Evolutionary conservation across 1,139 yeast species (phyloP).

Genomic region (Scheffersomyces illinoinensis): DNA sequence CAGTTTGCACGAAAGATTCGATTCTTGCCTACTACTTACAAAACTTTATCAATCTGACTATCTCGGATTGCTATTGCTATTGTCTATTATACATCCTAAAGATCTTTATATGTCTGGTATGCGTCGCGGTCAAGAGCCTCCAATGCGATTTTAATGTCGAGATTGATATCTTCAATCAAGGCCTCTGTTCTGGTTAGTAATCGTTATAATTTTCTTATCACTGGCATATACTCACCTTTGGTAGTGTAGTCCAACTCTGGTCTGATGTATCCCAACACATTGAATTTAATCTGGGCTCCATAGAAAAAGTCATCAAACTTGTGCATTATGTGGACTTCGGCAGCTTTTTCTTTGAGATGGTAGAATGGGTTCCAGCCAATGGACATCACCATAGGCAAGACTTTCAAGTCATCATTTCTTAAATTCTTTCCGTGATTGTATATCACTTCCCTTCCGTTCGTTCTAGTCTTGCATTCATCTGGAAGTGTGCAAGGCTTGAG

Average conservation of each 20-base stretch:
- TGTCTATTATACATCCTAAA: background rate
- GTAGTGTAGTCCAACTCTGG: constrained; percentile 90
- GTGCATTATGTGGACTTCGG: constrained; percentile 86
- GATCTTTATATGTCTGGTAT: constrained; percentile 12
- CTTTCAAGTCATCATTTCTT: constrained; percentile 36
- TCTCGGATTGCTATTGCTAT: background rate
- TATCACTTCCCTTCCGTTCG: constrained; percentile 45
- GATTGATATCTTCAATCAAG: constrained; percentile 77
- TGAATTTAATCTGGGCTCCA: constrained; percentile 72
- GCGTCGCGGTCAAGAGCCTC: constrained; percentile 37
- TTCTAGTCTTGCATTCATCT: constrained; percentile 25
- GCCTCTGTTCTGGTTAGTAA: constrained; percentile 50
- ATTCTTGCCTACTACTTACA: too few species aligned
- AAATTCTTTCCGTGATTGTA: constrained; percentile 65
- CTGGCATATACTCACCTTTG: constrained; percentile 32
- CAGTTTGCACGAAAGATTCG: too few species aligned
- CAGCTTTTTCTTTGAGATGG: constrained; percentile 73
- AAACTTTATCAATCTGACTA: background rate
- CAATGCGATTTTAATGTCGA: constrained; percentile 72
- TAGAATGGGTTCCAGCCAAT: constrained; percentile 96
- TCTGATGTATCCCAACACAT: constrained; percentile 83
- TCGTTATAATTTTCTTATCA: background rate
- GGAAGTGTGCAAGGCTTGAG: constrained; percentile 21
- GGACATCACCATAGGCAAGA: constrained; percentile 89
- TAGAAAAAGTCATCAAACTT: constrained; percentile 69